Evolutionary conservation across 768 basidiomycete genomes (phyloP).

Genomic region (Boletus rubroflammeus): DNA sequence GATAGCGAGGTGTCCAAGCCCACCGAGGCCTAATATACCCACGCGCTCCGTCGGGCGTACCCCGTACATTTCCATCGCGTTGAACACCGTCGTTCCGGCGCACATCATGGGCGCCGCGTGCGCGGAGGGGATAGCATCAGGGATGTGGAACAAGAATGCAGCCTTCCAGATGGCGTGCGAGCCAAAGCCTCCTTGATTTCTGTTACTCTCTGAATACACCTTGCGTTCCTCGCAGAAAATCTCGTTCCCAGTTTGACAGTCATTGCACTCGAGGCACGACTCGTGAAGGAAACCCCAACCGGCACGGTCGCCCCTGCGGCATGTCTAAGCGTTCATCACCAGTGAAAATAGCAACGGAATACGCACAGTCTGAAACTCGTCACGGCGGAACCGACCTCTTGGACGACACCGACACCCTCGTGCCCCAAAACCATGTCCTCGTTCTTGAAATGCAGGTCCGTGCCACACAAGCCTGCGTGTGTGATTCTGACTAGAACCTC

Average conservation of each 20-base stretch:
- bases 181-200: constrained; percentile 20
- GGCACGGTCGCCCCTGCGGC: not conserved
- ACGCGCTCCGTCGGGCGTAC: constrained; percentile 26
- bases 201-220: constrained; percentile 9
- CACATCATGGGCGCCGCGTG: constrained; percentile 30
- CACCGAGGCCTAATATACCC: constrained; percentile 27
- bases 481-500: constrained; percentile 21
- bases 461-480: constrained; percentile 31
- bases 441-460: constrained; percentile 28
- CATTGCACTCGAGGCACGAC: not conserved
- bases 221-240: constrained; percentile 10
- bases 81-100: constrained; percentile 25
- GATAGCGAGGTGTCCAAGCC: constrained; percentile 28
- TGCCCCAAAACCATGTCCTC: not conserved
- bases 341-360: not conserved
- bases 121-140: constrained; percentile 18
- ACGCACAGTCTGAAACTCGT: not conserved
- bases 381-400: not conserved
- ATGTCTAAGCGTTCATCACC: not conserved
- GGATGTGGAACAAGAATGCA: constrained; percentile 28
- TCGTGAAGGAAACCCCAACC: not conserved
- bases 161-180: constrained; percentile 28
- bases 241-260: constrained; percentile 24
- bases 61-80: constrained; percentile 17
- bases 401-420: not conserved